Evolutionary conservation across 2,329 filamentous ascomycete species (phyloP), one percentile per base, ranked within the genome.

Genomic region (Orbilia quercus): DNA sequence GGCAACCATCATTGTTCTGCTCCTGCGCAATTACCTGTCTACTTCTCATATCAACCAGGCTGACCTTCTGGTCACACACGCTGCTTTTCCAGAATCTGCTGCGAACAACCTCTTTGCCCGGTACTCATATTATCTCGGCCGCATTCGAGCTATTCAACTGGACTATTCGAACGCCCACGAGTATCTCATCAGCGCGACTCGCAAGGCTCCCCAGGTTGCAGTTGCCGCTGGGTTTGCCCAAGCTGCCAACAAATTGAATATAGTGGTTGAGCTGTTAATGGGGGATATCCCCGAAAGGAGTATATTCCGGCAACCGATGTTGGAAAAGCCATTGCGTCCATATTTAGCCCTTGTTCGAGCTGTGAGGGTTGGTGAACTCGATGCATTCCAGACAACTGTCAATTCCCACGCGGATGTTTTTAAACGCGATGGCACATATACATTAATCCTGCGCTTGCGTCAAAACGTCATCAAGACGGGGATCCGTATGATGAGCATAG

Each of bases 401-500:
- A 89, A 90, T 78, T 86, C 89, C 54, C 89, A 96, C 80, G 89
- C 89, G 67, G 88, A 91, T 47, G 89, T 89, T 9, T 99, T 98
- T 88, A 90, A 92, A 79, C 90, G 90, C 76, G 95, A 99, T 80
- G 91, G 91, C 66, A 98, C 94, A 18, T 98, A 98, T 84, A 96
- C 93, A 9, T 85, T 99, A 67, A 96, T 98, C 78, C 86, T 98
- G 75, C 93, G 95, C 75, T 86, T 99, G 75, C 89, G 95, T 78
- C 95, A 99, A 82, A 99, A 99, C 80, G 95, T 99, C 79, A 98
- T 99, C 87, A 96, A 96, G 85, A 99, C 95, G 2, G 95, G 95
- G 76, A 96, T 99, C 76, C 92, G 95, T 77, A 97, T 98, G 92
- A 96, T 99, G 88, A 98, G 94, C 42, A 85, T 99, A 76, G 96